phyloP scores from a whole-genome alignment of 2,329 filamentous ascomycete species.

The Aspergillus vadensis region DNA sequence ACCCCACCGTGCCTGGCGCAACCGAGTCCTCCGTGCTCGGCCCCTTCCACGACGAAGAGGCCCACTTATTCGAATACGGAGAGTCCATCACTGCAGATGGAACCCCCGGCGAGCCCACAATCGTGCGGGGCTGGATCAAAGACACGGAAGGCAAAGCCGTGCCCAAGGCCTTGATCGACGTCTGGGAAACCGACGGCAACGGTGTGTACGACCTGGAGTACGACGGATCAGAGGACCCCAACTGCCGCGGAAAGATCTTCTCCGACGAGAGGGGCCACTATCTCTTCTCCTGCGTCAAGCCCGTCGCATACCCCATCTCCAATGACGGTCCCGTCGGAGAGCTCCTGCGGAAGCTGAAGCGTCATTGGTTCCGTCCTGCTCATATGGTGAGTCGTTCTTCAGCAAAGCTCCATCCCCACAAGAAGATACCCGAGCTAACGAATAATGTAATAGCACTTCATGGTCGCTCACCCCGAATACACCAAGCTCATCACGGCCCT shows the following conservation, averaged over 20 bases:
- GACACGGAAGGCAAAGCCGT: conserved; percentile 27
- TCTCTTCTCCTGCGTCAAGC: conserved; percentile 29
- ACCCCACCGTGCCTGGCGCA: conserved; percentile 19
- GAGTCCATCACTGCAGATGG: conserved; percentile 3
- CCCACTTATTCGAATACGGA: conserved; percentile 5
- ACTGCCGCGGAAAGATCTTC: conserved; percentile 27
- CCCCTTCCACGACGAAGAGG: conserved; percentile 27
- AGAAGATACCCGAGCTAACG: not conserved
- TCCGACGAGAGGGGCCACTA: conserved; percentile 26
- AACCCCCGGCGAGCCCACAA: conserved; percentile 7
- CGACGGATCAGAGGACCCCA: conserved; percentile 22
- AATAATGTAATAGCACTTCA: not conserved
- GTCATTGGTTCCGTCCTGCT: conserved; percentile 28
- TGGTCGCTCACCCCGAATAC: conserved; percentile 7
- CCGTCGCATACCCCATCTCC: conserved; percentile 32
- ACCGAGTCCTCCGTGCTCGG: conserved; percentile 33
- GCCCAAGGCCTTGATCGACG: conserved; percentile 22
- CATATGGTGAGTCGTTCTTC: too few relatives aligned
- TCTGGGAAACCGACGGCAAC: conserved; percentile 33
- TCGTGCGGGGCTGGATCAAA: conserved; percentile 20
- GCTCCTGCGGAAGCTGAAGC: conserved; percentile 22
- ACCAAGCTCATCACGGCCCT: conserved; percentile 22
- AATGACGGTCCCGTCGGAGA: conserved; percentile 27
- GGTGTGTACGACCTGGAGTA: conserved; percentile 34
- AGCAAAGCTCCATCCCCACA: too few relatives aligned